Conservation (phyloP, 1,139 yeast genomes). For the Torulaspora pretoriensis region DNA sequence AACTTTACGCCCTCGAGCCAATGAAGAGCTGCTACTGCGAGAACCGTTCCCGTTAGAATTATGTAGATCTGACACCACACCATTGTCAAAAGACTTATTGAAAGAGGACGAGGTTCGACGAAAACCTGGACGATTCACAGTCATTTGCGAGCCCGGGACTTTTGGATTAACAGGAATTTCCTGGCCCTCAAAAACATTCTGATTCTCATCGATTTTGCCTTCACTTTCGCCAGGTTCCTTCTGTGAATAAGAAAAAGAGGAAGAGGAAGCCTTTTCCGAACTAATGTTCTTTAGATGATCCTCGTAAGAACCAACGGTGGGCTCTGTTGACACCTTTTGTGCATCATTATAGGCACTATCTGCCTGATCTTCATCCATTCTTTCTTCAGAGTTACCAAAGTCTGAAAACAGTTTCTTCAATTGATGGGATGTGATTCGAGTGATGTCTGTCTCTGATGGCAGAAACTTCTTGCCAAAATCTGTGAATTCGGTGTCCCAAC, state of each 20-base stretch:
- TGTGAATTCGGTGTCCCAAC: conserved; percentile 82
- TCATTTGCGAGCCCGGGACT: not conserved
- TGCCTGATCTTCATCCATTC: conserved; percentile 19
- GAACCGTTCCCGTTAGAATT: conserved; percentile 18
- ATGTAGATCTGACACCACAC: conserved; percentile 8
- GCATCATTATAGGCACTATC: conserved; percentile 4
- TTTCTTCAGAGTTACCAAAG: conserved; percentile 35
- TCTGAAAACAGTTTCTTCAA: conserved; percentile 68
- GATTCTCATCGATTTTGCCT: not conserved
- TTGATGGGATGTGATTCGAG: conserved; percentile 86
- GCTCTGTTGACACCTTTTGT: not conserved
- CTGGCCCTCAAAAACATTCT: not conserved
- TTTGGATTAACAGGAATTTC: not conserved
- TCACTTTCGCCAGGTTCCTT: not conserved
- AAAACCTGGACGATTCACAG: conserved; percentile 5
- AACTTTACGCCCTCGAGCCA: conserved; percentile 20
- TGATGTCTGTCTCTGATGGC: conserved; percentile 92
- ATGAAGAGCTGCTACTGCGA: conserved; percentile 16
- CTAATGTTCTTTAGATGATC: not conserved
- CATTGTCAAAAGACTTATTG: conserved; percentile 10
- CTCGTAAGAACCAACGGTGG: not conserved
- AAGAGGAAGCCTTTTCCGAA: not conserved
- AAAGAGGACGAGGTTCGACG: conserved; percentile 11
- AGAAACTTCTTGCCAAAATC: conserved; percentile 76
- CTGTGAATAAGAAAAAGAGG: not conserved